A percentile compares a stretch with the other conserved stretches of the same genome.
Evolutionary conservation across 176 grass and related monocot genomes (phyloP).

Genomic region (Tillandsia fasciculata): DNA sequence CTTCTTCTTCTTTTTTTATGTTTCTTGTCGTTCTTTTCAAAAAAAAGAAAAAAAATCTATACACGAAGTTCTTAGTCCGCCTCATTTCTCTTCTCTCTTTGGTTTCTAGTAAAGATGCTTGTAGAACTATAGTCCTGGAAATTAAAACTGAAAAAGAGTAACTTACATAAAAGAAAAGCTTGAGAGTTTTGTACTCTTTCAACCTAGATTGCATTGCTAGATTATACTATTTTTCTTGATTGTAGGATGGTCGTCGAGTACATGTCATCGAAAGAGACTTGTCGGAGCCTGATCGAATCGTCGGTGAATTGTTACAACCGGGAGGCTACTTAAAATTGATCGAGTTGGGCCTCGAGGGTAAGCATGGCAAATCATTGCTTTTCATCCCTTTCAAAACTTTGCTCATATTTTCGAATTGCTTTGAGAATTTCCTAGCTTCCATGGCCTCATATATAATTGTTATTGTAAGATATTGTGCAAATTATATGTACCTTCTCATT

Average conservation of each 20-base stretch:
- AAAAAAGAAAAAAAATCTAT: too few species aligned
- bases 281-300: constrained; percentile 89
- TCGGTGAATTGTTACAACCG: constrained; percentile 90
- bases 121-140: too few species aligned
- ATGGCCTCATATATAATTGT: not conserved
- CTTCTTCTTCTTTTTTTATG: too few species aligned
- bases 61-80: too few species aligned
- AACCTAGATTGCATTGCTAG: not conserved
- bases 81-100: too few species aligned
- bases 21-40: too few species aligned
- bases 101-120: too few species aligned
- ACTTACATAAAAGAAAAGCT: not conserved
- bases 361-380: constrained; percentile 1
- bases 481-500: constrained; percentile 1
- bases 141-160: too few species aligned
- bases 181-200: not conserved
- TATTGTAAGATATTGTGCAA: not conserved
- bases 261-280: constrained; percentile 97
- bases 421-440: not conserved
- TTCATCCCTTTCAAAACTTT: too few species aligned
- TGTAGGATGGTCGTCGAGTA: constrained; percentile 72
- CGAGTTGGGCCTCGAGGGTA: constrained; percentile 80
- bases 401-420: not conserved
- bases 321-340: constrained; percentile 91
- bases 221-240: not conserved